Evolutionary conservation across 768 basidiomycete species (phyloP).

Genomic region (Leccinum disarticulatum): DNA sequence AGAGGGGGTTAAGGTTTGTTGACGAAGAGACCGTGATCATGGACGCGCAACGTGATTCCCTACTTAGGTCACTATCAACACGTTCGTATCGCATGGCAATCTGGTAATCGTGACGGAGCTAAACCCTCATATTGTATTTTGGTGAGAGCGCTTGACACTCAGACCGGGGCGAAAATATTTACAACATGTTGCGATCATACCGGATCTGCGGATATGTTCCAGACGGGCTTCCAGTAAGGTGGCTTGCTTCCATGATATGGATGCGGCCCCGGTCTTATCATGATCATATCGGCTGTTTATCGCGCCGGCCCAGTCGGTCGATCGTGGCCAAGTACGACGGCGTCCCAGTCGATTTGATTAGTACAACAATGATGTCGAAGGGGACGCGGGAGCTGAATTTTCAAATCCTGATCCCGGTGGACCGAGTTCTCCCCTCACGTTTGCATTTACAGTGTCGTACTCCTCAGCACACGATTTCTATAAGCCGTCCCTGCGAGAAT

Average conservation of each 20-base stretch:
- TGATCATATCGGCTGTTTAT: neutral
- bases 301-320: neutral
- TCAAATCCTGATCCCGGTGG: neutral
- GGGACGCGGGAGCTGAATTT: neutral
- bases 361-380: neutral
- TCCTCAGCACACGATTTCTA: neutral
- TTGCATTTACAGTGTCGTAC: neutral
- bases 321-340: slow-evolving; percentile 2
- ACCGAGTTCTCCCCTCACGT: neutral
- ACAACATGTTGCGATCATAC: neutral
- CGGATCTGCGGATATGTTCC: neutral
- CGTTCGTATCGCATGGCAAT: neutral
- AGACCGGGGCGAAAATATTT: neutral
- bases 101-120: neutral
- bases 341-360: slow-evolving; percentile 2
- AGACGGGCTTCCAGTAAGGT: neutral
- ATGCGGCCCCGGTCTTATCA: slow-evolving; percentile 12
- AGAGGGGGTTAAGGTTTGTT: neutral
- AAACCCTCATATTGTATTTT: neutral
- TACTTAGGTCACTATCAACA: neutral
- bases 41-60: neutral
- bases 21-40: neutral
- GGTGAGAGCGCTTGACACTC: neutral
- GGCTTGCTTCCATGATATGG: neutral
- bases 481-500: neutral